Evolutionary conservation across 495 filamentous ascomycete species (phyloP), one percentile per base, ranked within the genome.

Genomic region (Acidiella bohemica): DNA sequence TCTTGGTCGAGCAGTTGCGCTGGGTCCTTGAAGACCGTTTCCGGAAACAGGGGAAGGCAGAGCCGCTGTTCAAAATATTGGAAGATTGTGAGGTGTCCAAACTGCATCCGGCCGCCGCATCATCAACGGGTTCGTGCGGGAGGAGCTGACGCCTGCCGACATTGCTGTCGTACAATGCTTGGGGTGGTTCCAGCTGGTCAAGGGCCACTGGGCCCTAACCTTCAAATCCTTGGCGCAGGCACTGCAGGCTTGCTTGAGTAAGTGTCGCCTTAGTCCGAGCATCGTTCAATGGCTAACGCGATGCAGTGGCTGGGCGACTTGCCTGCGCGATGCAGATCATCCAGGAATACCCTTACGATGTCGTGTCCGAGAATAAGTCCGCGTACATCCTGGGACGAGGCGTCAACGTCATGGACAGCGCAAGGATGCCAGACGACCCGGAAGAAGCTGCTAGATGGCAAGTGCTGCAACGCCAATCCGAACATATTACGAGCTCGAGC

Each of bases 111-210:
- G 57, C 2, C 36, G 53, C 17, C 50, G 54, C 1, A 53, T 59
- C 18, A 44, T 47, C 9, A 17, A 33, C 2, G 37, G 32, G 16
- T 52, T 62, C 25, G 35, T 50, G 25, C 26, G 38, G 13, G 33
- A 39, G 5, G 24, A 44, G n/a, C 12, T 51, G 3, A 28, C 35
- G 11, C 56, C 59, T 11, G 59, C 71, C 36, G 84, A 93, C 42
- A 72, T 81, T 33, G 61, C 71, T 29, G 62, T 94, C 42, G 84
- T 95, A 35, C 71, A 78, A 26, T 75, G 78, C 39, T 57, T 94
- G 40, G 81, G 93, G 50, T 97, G 90, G 90, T 78, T 84, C 54
- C 59, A 81, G 44, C 62, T 79, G 32, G 65, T 84, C 11, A 75
- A 80, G 19, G 77, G 70, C 1, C 66, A 83, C 39, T 84, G 81